These are phyloP conservation scores for Gastrolobium villosum DNA, from an alignment of 306 rosid species.

Conservation along the genomic window DNA sequence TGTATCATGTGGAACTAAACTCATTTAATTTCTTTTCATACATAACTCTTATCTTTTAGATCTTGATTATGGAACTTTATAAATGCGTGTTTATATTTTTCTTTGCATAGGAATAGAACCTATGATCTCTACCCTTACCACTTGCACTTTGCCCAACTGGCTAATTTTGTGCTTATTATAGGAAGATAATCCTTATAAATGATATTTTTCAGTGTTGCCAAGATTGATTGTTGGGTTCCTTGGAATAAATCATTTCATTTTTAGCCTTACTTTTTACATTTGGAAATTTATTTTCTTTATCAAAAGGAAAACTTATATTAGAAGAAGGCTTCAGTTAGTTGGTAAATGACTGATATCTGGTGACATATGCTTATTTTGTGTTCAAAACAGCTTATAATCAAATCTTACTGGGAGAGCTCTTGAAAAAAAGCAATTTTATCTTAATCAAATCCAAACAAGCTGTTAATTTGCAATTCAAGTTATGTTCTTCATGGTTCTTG, in stretches of 20 bases:
- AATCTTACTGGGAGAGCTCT: conserved; percentile 20
- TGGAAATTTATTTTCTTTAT: not conserved
- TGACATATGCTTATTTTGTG: conserved; percentile 29
- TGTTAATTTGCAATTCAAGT: conserved; percentile 25
- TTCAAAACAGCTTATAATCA: conserved; percentile 13
- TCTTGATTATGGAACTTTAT: conserved; percentile 20
- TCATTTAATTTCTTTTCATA: not conserved
- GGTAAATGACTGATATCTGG: conserved; percentile 16
- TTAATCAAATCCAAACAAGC: conserved; percentile 11
- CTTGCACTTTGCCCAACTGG: conserved; percentile 4
- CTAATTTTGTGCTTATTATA: conserved; percentile 17
- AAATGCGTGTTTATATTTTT: not conserved
- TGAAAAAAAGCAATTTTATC: not conserved
- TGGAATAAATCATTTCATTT: conserved; percentile 10
- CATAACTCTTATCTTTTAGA: not conserved
- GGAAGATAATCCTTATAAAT: conserved; percentile 12
- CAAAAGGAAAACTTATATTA: conserved; percentile 8
- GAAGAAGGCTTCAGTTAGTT: not conserved
- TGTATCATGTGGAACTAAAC: conserved; percentile 26
- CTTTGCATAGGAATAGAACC: conserved; percentile 7
- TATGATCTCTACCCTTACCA: conserved; percentile 9
- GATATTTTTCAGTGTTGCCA: conserved; percentile 18
- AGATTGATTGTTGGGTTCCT: conserved; percentile 11
- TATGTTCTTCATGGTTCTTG: conserved; percentile 30
- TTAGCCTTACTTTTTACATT: conserved; percentile 3